Base-by-base conservation (phyloP, 306 rosid genomes). In the Pyrus communis region DNA sequence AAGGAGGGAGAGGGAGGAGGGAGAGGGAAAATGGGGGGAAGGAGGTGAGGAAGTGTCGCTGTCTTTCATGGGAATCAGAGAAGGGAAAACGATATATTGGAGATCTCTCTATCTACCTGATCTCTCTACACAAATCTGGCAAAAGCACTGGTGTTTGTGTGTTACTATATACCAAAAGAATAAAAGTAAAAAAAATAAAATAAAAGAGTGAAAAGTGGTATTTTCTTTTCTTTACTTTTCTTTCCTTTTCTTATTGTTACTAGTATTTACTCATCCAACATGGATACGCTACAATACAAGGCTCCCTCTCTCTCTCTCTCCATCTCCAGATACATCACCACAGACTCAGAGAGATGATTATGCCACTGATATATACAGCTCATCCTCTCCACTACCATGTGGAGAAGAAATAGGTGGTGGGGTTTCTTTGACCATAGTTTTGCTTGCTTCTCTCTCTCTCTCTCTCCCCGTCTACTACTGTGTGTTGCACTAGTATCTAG, bases 1-100 rank as follows among this genome's bases (percentile, higher is more conserved):
- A 83, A 78, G 84, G 85, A 81, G 88, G 82, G 84, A 66, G 77
- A 74, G 11, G 71, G 49, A 66, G 55, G 66, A 66, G 27, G 59
- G 70, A 83, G 75, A 60, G 67, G 23, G 2, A 51, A 59, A 42
- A 54, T 1, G 38, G 23, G 62, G 71, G 38, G 33, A 61, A 43
- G 51, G 57, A 45, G 63, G 57, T 28, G 35, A 38, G 25, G 85
- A 74, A 82, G 85, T 77, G 97, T 92, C 91, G 83, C 84, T 87
- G 77, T 92, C 96, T 80, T 79, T 86, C 88, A 35, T 88, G 87
- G 70, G 93, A 87, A 79, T 92, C 86, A 90, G 92, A 65, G 81
- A 79, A 75, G 78, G 68, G 90, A 88, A 85, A 87, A 86, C 84
- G 89, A 89, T 88, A 31, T 17, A 31, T 30, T 84, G 85, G 79